Conservation (phyloP, 2,329 filamentous ascomycete species). For the Intubia oerlemansii region DNA sequence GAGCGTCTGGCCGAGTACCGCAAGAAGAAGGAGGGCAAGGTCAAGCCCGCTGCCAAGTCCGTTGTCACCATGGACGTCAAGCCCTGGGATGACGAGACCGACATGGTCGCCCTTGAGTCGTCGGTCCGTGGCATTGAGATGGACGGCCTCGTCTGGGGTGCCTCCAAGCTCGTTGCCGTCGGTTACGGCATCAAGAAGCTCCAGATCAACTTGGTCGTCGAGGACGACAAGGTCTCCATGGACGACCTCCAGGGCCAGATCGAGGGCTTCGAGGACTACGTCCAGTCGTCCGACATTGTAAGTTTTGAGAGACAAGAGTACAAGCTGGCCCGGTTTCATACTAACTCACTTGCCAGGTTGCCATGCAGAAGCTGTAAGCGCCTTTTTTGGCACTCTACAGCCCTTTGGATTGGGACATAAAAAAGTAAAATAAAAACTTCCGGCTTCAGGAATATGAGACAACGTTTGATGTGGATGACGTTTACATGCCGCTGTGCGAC, state of each 20-base stretch:
- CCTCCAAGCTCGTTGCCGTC: slow-evolving; percentile 68
- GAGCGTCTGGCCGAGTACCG: slow-evolving; percentile 83
- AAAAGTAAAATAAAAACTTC: slow-evolving; percentile 3
- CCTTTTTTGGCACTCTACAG: no score
- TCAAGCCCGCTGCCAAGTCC: slow-evolving; percentile 86
- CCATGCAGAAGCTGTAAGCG: slow-evolving; percentile 79
- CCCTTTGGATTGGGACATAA: no score
- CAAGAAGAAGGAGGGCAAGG: slow-evolving; percentile 91
- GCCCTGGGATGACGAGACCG: slow-evolving; percentile 96
- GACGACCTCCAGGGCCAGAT: slow-evolving; percentile 78
- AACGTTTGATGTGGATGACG: no score
- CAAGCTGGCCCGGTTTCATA: no score
- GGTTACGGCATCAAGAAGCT: slow-evolving; percentile 99
- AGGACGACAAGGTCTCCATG: slow-evolving; percentile 87
- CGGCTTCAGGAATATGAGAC: no score
- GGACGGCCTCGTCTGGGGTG: slow-evolving; percentile 94
- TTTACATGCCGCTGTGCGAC: no score
- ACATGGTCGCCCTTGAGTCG: slow-evolving; percentile 64
- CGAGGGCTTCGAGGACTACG: slow-evolving; percentile 67
- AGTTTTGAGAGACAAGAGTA: no score
- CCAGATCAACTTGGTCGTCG: slow-evolving; percentile 92
- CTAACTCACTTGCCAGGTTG: no score
- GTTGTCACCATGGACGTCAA: slow-evolving; percentile 92
- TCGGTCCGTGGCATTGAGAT: slow-evolving; percentile 66
- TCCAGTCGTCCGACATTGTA: slow-evolving; percentile 87